These are phyloP conservation scores for Malassezia brasiliensis DNA, from an alignment of 1,284 basidiomycete species.

Conservation along the genomic window DNA sequence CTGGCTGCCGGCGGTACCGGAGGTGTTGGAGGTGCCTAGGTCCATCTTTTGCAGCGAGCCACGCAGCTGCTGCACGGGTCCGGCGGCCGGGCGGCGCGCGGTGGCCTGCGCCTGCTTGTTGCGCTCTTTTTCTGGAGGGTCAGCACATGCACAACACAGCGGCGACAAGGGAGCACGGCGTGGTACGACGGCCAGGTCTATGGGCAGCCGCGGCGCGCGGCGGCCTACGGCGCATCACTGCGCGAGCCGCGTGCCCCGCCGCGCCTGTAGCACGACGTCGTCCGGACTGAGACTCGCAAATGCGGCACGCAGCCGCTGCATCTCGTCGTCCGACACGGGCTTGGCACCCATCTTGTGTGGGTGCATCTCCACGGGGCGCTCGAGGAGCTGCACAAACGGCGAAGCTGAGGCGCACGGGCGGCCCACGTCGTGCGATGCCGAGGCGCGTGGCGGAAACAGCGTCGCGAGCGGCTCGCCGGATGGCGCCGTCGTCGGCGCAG, in stretches of 20 bases:
- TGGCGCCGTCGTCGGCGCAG: conserved; percentile 3
- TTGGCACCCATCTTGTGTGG: neutral
- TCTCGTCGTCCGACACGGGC: conserved; percentile 6
- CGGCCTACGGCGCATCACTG: neutral
- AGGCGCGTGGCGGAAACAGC: conserved; percentile 22
- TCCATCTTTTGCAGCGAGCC: conserved; percentile 33
- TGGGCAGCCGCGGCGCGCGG: too few species aligned
- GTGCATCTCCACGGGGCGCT: neutral
- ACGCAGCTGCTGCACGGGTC: conserved; percentile 29
- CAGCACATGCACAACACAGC: too few species aligned
- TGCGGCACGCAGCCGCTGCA: conserved; percentile 39
- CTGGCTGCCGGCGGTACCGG: conserved; percentile 1
- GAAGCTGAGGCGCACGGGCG: neutral
- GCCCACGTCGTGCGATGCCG: neutral
- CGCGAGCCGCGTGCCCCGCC: conserved; percentile 58
- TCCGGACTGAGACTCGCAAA: conserved; percentile 80
- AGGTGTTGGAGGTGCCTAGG: conserved; percentile 8
- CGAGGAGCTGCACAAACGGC: conserved; percentile 1
- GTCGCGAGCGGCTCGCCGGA: conserved; percentile 18
- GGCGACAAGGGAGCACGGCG: too few species aligned
- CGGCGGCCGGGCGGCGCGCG: neutral
- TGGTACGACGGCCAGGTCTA: too few species aligned
- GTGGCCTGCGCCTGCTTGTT: conserved; percentile 10
- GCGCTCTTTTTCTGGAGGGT: conserved; percentile 16
- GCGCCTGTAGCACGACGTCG: conserved; percentile 67